Conservation (phyloP, 768 basidiomycete species). For the Mycena pura region DNA sequence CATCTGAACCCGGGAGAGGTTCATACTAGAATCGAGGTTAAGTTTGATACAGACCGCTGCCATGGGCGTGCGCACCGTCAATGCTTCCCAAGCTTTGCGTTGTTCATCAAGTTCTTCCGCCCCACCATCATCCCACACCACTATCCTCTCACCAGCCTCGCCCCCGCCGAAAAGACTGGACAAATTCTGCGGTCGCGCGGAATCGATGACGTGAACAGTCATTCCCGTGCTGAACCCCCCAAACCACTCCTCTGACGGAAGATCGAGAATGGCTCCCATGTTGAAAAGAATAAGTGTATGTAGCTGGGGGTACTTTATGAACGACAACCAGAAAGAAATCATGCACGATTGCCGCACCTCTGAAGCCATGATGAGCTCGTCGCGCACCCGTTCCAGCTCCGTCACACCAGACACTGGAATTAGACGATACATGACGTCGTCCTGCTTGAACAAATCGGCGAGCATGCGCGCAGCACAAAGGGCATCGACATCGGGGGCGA, state of each 20-base stretch:
- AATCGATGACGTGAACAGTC: constrained; percentile 93
- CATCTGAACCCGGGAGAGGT: constrained; percentile 75
- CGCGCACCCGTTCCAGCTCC: constrained; percentile 68
- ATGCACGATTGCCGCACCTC: constrained; percentile 21
- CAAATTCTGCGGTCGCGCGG: constrained; percentile 88
- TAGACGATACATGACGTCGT: constrained; percentile 90
- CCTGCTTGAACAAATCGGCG: constrained; percentile 86
- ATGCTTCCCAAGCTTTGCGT: constrained; percentile 82
- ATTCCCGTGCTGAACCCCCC: constrained; percentile 69
- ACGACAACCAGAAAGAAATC: too few species aligned
- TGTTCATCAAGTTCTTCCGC: constrained; percentile 74
- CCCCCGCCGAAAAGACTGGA: constrained; percentile 82
- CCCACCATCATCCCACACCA: constrained; percentile 94
- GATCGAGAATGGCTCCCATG: constrained; percentile 88
- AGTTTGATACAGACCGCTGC: not conserved
- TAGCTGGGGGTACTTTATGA: constrained; percentile 65
- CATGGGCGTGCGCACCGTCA: constrained; percentile 64
- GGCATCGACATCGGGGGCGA: constrained; percentile 91
- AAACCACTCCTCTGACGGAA: constrained; percentile 78
- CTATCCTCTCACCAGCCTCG: constrained; percentile 70
- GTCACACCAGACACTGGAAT: constrained; percentile 88
- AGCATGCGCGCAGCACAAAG: constrained; percentile 92
- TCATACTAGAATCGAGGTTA: constrained; percentile 62
- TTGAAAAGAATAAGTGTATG: constrained; percentile 92
- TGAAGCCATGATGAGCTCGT: constrained; percentile 30